Percentiles rank a stretch among this genome's conserved stretches.
These are phyloP conservation scores for Aspergillus sp. DNA, from an alignment of 2,329 filamentous ascomycete genomes.

Conservation along the genomic window DNA sequence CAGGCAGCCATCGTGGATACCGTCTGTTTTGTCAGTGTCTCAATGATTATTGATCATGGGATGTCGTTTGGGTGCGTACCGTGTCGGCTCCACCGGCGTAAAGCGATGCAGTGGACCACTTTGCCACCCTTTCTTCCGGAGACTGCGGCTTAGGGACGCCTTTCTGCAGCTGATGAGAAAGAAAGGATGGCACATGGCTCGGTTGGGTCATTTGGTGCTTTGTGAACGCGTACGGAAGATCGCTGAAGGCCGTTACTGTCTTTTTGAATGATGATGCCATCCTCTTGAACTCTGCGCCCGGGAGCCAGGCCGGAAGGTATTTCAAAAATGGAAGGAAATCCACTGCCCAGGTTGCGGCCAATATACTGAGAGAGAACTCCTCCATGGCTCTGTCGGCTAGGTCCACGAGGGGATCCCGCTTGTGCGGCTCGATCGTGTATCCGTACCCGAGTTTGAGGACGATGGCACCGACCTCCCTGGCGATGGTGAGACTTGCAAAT, in stretches of 20 bases:
- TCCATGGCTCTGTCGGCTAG: constrained; percentile 38
- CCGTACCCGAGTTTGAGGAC: constrained; percentile 44
- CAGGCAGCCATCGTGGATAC: constrained; percentile 42
- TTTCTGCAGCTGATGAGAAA: constrained; percentile 39
- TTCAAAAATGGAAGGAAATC: constrained; percentile 41
- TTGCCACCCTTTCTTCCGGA: constrained; percentile 25
- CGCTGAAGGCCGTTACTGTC: constrained; percentile 24
- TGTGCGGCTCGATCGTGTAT: constrained; percentile 23
- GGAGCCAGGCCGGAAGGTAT: constrained; percentile 44
- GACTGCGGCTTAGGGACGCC: constrained; percentile 19
- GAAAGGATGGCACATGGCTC: constrained; percentile 34
- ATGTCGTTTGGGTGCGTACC: constrained; percentile 15
- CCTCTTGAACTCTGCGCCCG: constrained; percentile 44
- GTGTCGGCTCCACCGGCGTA: constrained; percentile 44
- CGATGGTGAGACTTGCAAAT: not conserved
- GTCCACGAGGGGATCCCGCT: constrained; percentile 36
- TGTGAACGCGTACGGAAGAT: constrained; percentile 45
- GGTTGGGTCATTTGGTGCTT: constrained; percentile 38
- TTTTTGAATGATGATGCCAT: constrained; percentile 35
- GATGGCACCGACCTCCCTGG: constrained; percentile 33
- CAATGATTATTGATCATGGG: no score
- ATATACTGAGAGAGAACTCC: constrained; percentile 38
- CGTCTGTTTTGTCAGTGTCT: constrained; percentile 29
- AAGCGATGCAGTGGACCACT: constrained; percentile 34
- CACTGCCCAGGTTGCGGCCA: constrained; percentile 45